Conservation (phyloP, 495 filamentous ascomycete genomes). For the Penicillium simplicissimum region DNA sequence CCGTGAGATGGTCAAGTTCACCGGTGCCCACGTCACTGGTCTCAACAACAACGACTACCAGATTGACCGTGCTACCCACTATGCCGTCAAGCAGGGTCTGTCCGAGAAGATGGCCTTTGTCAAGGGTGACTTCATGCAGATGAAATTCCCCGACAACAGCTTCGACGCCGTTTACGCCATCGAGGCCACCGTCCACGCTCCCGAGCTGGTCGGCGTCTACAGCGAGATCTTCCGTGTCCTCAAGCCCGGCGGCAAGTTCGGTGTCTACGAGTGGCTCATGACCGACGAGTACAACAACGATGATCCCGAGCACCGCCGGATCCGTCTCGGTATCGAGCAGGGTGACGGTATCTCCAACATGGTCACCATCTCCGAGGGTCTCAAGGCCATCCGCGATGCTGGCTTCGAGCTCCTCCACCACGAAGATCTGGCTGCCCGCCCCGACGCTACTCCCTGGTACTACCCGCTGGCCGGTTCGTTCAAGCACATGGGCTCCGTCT, state of each 20-base stretch:
- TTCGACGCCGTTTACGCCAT: conserved; percentile 99
- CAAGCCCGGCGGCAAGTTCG: conserved; percentile 94
- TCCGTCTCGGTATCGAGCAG: conserved; percentile 93
- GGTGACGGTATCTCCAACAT: conserved; percentile 99
- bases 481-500: conserved; percentile 75
- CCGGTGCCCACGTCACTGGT: conserved; percentile 83
- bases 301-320: conserved; percentile 82
- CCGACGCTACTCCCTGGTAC: conserved; percentile 86
- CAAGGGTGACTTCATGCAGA: conserved; percentile 99
- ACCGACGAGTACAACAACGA: conserved; percentile 91
- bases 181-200: conserved; percentile 95
- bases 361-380: conserved; percentile 83
- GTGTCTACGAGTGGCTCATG: conserved; percentile 99
- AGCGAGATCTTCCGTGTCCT: conserved; percentile 91
- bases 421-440: conserved; percentile 86
- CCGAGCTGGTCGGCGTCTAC: conserved; percentile 93
- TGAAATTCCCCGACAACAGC: conserved; percentile 86
- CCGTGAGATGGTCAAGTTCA: conserved; percentile 94
- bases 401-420: conserved; percentile 85
- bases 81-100: conserved; percentile 79
- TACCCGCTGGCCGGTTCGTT: conserved; percentile 84
- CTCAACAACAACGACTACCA: conserved; percentile 99
- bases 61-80: conserved; percentile 88
- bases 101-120: conserved; percentile 80
- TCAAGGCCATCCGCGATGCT: conserved; percentile 82